Conservation (phyloP, 2,329 filamentous ascomycete genomes). For the Ampelomyces quisqualis region DNA sequence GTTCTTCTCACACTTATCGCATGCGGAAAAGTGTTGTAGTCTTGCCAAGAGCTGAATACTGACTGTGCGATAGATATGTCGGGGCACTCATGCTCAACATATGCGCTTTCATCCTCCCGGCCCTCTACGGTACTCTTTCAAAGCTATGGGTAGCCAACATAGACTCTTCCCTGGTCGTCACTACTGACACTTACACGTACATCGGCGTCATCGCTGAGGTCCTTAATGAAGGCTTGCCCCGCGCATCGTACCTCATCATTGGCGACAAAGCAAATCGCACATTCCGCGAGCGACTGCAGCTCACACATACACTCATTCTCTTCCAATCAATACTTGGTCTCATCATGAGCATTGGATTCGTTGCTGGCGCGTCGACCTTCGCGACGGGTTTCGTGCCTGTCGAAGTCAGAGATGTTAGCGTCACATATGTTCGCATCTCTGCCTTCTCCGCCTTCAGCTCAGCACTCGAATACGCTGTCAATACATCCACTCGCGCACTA, state of each 20-base stretch:
- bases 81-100: conserved; percentile 65
- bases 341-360: conserved; percentile 61
- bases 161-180: conserved; percentile 62
- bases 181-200: conserved; percentile 68
- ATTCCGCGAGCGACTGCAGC: conserved; percentile 53
- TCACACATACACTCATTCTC: conserved; percentile 61
- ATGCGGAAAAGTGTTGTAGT: background rate
- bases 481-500: conserved; percentile 62
- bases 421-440: conserved; percentile 66
- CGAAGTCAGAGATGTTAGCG: conserved; percentile 56
- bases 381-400: conserved; percentile 63
- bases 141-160: conserved; percentile 73
- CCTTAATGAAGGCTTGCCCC: conserved; percentile 70
- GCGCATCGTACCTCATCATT: conserved; percentile 68
- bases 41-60: background rate
- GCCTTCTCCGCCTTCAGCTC: conserved; percentile 64
- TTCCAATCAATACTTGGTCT: conserved; percentile 59
- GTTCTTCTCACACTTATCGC: no score
- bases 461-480: conserved; percentile 63
- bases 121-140: conserved; percentile 65
- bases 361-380: conserved; percentile 56
- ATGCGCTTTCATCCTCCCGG: conserved; percentile 63
- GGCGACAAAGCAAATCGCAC: conserved; percentile 61
- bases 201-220: conserved; percentile 67
- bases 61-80: conserved; percentile 44